These are phyloP conservation scores for Forsythia suspensa DNA, from an alignment of 257 asterid genomes.

Conservation along the genomic window DNA sequence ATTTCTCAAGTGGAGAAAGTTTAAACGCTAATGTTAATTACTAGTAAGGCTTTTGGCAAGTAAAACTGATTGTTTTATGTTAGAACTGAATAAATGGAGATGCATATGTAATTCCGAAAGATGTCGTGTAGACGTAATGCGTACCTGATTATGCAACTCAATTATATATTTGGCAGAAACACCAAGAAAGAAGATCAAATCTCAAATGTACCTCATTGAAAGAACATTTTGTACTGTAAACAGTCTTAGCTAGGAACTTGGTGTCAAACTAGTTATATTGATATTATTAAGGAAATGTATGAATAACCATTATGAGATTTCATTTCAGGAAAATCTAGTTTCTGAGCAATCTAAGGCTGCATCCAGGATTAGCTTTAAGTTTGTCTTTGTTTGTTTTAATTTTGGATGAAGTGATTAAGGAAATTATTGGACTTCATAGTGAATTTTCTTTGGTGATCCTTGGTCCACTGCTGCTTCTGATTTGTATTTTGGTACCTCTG, in stretches of 20 bases:
- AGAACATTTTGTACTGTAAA: no score
- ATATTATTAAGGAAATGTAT: no score
- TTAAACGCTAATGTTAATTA: neutral
- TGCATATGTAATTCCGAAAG: neutral
- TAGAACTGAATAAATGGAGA: neutral
- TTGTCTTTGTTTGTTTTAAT: no score
- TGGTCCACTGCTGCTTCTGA: neutral
- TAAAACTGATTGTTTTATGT: neutral
- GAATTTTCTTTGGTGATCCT: neutral
- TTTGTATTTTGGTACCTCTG: neutral
- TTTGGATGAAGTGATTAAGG: neutral
- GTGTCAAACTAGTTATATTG: no score
- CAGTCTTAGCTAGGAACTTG: no score
- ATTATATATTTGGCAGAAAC: no score
- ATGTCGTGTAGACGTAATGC: neutral
- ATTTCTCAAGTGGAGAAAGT: neutral
- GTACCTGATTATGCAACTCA: neutral
- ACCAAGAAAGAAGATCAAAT: no score
- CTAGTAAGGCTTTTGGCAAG: neutral
- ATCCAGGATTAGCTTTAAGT: no score
- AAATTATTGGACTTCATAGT: neutral
- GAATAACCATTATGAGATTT: no score
- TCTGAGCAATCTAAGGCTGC: no score
- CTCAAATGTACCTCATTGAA: no score
- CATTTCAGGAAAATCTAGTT: no score